Conservation (phyloP, 2,329 filamentous ascomycete species). For the Epichloe scottii region DNA sequence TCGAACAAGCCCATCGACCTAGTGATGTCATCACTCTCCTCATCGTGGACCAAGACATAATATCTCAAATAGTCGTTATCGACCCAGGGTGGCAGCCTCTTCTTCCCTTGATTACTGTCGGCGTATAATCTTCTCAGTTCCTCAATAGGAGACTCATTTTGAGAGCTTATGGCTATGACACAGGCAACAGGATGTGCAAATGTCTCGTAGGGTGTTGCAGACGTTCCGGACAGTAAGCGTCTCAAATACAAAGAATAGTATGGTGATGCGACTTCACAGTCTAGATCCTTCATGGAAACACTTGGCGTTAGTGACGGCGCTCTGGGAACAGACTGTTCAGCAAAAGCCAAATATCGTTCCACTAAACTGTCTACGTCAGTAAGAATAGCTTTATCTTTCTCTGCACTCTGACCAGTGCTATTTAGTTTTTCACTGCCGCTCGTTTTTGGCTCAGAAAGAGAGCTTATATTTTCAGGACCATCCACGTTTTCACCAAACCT, state of each 20-base stretch:
- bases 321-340: slow-evolving; percentile 45
- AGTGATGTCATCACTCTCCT: slow-evolving; percentile 85
- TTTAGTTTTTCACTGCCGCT: slow-evolving; percentile 26
- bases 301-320: slow-evolving; percentile 21
- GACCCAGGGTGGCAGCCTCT: slow-evolving; percentile 69
- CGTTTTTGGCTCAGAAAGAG: slow-evolving; percentile 14
- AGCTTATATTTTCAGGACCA: slow-evolving; percentile 29
- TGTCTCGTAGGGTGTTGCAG: slow-evolving; percentile 75
- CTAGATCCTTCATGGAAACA: slow-evolving; percentile 28
- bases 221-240: slow-evolving; percentile 66
- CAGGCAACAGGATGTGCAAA: slow-evolving; percentile 91
- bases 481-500: slow-evolving; percentile 50
- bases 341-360: slow-evolving; percentile 63
- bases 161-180: slow-evolving; percentile 88
- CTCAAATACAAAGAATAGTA: slow-evolving; percentile 81
- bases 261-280: slow-evolving; percentile 48
- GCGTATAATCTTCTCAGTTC: slow-evolving; percentile 73
- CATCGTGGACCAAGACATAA: slow-evolving; percentile 92
- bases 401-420: slow-evolving; percentile 15
- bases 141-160: slow-evolving; percentile 72
- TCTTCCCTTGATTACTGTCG: slow-evolving; percentile 67
- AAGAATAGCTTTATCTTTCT: slow-evolving; percentile 25
- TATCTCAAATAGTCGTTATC: slow-evolving; percentile 88
- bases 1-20: slow-evolving; percentile 87
- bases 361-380: slow-evolving; percentile 68